These are phyloP conservation scores for Cryptococcus jaspeensis DNA, from an alignment of 1,284 basidiomycete genomes.

Conservation along the genomic window DNA sequence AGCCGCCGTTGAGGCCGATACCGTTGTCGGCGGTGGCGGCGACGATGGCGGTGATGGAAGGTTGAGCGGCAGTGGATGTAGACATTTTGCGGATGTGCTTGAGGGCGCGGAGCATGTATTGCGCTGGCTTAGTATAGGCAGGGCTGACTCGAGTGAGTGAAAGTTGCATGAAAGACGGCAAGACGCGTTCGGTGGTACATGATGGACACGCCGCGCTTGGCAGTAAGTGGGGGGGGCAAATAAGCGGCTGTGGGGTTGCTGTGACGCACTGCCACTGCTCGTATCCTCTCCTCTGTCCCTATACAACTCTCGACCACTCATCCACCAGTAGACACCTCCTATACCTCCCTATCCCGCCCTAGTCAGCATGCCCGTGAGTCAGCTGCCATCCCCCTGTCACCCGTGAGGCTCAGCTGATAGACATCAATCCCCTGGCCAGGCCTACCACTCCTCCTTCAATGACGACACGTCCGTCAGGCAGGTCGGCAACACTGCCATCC, in stretches of 20 bases:
- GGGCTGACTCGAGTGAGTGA: no score
- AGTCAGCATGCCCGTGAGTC: conserved; percentile 23
- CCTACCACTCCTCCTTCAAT: conserved; percentile 95
- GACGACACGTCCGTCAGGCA: conserved; percentile 75
- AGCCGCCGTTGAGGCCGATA: conserved; percentile 70
- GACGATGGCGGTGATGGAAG: conserved; percentile 78
- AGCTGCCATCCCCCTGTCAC: not conserved
- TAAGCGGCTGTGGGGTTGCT: no score
- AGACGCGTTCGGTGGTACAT: no score
- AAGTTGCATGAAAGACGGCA: no score
- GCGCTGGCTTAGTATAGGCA: no score
- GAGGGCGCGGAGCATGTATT: no score
- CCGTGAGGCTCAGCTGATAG: conserved; percentile 5
- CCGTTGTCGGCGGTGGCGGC: conserved; percentile 85
- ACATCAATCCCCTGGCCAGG: conserved; percentile 56
- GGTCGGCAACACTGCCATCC: conserved; percentile 85
- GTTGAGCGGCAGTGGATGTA: not conserved
- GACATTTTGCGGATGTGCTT: conserved; percentile 1
- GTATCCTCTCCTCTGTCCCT: not conserved
- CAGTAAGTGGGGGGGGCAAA: no score
- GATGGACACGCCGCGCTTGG: no score
- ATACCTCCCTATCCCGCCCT: not conserved
- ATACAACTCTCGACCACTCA: not conserved
- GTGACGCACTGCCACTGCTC: conserved; percentile 1
- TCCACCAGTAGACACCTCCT: not conserved